Conservation (phyloP, 1,284 basidiomycete species). For the Veloporphyrellus conicus region DNA sequence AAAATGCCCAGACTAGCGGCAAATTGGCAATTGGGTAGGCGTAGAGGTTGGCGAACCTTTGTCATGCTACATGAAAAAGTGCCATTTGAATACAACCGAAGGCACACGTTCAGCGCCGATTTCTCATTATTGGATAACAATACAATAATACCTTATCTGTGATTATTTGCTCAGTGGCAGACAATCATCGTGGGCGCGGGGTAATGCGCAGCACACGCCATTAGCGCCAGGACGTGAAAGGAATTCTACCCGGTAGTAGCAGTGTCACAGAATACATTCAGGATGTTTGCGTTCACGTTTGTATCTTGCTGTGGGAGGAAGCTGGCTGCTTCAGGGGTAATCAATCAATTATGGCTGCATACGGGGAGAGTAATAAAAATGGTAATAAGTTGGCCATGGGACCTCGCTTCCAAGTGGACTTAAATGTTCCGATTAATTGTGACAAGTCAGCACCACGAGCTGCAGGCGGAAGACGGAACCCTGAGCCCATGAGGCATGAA, state of each 20-base stretch:
- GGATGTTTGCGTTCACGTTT: constrained; percentile 7
- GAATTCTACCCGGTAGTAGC: too few species aligned
- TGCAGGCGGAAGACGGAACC: constrained; percentile 3
- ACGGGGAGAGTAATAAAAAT: constrained; percentile 2
- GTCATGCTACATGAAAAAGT: constrained; percentile 8
- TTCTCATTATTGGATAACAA: constrained; percentile 17
- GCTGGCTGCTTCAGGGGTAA: background rate
- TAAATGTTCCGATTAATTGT: constrained; percentile 8
- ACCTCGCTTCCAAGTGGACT: background rate
- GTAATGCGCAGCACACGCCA: constrained; percentile 14
- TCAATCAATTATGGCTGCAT: background rate
- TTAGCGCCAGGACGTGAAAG: constrained; percentile 23
- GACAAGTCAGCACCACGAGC: constrained; percentile 3
- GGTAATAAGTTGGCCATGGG: constrained; percentile 1
- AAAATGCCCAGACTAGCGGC: constrained; percentile 5
- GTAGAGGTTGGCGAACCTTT: constrained; percentile 2
- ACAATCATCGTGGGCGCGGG: constrained; percentile 16
- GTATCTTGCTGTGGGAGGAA: constrained; percentile 14
- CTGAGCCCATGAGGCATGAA: constrained; percentile 10
- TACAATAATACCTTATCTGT: constrained; percentile 24
- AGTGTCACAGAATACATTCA: too few species aligned
- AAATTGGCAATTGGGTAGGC: constrained; percentile 15
- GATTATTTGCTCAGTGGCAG: constrained; percentile 5
- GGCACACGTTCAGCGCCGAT: constrained; percentile 20
- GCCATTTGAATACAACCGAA: constrained; percentile 10